Conservation (phyloP, 192 early-diverging fungal species). For the Backusella westeae region DNA sequence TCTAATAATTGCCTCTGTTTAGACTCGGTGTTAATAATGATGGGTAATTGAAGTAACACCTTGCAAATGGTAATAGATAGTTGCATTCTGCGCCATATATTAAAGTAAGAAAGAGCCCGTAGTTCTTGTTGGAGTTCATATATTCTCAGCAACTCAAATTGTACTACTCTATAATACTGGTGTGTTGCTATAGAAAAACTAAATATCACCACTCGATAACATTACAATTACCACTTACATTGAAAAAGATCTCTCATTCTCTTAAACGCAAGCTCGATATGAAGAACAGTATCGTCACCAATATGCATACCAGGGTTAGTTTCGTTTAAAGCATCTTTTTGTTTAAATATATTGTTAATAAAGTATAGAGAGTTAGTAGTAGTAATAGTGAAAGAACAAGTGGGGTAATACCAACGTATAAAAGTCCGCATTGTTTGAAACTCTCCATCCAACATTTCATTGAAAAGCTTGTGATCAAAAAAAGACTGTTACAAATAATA, state of each 20-base stretch:
- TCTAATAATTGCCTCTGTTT: conserved; percentile 25
- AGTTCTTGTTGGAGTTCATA: conserved; percentile 57
- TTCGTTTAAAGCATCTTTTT: conserved; percentile 40
- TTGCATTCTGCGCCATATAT: conserved; percentile 52
- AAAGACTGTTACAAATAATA: conserved; percentile 2
- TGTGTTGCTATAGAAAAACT: conserved; percentile 43
- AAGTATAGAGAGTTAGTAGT: background rate
- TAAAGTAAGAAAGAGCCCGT: conserved; percentile 52
- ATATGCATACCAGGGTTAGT: conserved; percentile 35
- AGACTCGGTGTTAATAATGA: conserved; percentile 49
- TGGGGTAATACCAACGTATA: conserved; percentile 43
- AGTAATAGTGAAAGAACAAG: background rate
- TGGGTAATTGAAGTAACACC: conserved; percentile 49
- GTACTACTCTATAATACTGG: conserved; percentile 57
- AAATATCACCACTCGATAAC: background rate
- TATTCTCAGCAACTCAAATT: conserved; percentile 53
- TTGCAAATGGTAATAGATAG: conserved; percentile 52
- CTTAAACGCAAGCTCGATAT: conserved; percentile 36
- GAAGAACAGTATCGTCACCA: conserved; percentile 39
- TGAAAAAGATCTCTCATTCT: conserved; percentile 41
- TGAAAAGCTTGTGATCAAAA: conserved; percentile 34
- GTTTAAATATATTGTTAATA: conserved; percentile 20
- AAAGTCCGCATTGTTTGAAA: conserved; percentile 55
- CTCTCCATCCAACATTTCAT: conserved; percentile 58
- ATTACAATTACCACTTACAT: conserved; percentile 18